Conservation (phyloP, 2,329 filamentous ascomycete genomes). For the Paracamarosporium sp. region DNA sequence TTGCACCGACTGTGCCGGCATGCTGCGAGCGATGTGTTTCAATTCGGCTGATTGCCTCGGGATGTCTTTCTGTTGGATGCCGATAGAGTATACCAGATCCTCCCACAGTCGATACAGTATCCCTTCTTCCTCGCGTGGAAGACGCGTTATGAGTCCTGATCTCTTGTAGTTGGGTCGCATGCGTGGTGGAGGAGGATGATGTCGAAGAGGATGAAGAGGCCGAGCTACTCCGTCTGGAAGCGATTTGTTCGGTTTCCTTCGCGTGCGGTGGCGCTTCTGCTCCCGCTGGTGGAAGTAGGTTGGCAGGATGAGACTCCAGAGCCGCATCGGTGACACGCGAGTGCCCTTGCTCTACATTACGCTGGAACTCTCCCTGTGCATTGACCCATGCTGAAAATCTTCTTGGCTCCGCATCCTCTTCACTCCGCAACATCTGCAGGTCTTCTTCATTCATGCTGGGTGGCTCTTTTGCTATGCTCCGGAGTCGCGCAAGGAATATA, state of each 20-base stretch:
- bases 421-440: constrained; percentile 33
- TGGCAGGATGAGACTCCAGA: constrained; percentile 16
- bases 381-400: constrained; percentile 39
- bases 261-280: constrained; percentile 9
- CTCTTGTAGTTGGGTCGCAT: constrained; percentile 32
- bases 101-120: constrained; percentile 27
- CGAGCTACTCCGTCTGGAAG: constrained; percentile 28
- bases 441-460: constrained; percentile 40
- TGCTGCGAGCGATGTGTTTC: constrained; percentile 76
- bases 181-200: constrained; percentile 21
- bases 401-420: constrained; percentile 35
- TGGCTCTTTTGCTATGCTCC: background rate
- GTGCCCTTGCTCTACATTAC: constrained; percentile 23
- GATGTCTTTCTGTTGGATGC: constrained; percentile 65
- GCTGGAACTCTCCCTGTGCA: constrained; percentile 29
- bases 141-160: constrained; percentile 34
- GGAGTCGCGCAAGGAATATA: background rate
- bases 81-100: constrained; percentile 29
- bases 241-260: constrained; percentile 27
- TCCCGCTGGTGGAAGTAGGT: constrained; percentile 10
- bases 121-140: constrained; percentile 20
- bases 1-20: constrained; percentile 69
- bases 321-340: constrained; percentile 27
- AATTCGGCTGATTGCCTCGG: constrained; percentile 74
- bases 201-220: constrained; percentile 27